Evolutionary conservation across 441 rosid genomes (phyloP).

Genomic region (Breynia disticha): DNA sequence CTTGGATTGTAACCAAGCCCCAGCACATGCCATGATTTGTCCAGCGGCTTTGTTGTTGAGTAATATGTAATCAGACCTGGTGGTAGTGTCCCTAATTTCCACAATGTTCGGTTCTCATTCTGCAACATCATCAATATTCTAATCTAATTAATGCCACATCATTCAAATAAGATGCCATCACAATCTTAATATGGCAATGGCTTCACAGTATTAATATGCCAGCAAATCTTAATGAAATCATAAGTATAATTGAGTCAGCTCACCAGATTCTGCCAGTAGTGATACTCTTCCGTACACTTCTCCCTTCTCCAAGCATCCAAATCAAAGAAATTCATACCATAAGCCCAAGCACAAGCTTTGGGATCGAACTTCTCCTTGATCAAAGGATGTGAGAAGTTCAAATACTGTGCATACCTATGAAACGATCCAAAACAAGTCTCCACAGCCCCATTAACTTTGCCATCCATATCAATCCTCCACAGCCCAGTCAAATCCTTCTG

Average conservation of each 20-base stretch:
- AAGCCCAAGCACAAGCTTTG: conserved; percentile 96
- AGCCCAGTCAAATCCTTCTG: conserved; percentile 89
- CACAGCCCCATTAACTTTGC: conserved; percentile 90
- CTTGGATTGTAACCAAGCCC: conserved; percentile 94
- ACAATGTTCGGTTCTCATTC: conserved; percentile 86
- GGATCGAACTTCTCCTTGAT: conserved; percentile 93
- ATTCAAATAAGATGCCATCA: neutral
- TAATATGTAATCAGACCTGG: conserved; percentile 89
- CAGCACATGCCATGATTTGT: conserved; percentile 94
- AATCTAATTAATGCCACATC: neutral
- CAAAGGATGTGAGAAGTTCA: conserved; percentile 96
- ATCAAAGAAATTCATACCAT: conserved; percentile 98
- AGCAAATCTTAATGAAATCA: no score
- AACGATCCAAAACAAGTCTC: conserved; percentile 97
- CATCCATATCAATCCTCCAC: conserved; percentile 93
- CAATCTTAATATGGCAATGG: no score
- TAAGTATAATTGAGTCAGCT: no score
- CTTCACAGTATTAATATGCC: no score
- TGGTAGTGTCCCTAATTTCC: conserved; percentile 92
- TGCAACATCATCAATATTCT: conserved; percentile 24
- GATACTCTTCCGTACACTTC: conserved; percentile 97
- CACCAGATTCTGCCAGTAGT: conserved; percentile 95
- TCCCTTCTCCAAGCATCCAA: conserved; percentile 98
- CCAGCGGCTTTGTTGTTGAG: conserved; percentile 85
- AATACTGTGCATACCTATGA: conserved; percentile 89